Conservation (phyloP, 305 asterid species). For the Plantago lanceolata region DNA sequence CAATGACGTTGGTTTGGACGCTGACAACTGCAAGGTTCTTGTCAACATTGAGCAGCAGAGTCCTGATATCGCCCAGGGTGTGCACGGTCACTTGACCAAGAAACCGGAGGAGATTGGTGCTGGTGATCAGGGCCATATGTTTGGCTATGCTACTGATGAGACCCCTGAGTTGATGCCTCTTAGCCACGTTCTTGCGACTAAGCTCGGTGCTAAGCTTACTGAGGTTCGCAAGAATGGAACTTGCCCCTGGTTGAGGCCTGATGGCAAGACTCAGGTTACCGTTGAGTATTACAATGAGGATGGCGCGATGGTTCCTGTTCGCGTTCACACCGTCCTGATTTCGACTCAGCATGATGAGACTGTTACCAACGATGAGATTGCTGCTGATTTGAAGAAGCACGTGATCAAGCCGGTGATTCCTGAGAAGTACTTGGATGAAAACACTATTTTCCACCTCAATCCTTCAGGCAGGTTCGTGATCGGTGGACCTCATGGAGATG, state of each 20-base stretch:
- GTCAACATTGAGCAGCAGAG: slow-evolving; percentile 36
- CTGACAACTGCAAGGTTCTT: slow-evolving; percentile 36
- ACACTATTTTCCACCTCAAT: slow-evolving; percentile 42
- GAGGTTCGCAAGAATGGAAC: slow-evolving; percentile 38
- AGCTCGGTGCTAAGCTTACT: slow-evolving; percentile 34
- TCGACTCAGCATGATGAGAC: slow-evolving; percentile 44
- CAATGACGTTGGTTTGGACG: slow-evolving; percentile 38
- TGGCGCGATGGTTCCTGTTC: slow-evolving; percentile 38
- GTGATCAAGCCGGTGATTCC: slow-evolving; percentile 42
- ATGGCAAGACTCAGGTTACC: slow-evolving; percentile 39
- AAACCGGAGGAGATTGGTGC: slow-evolving; percentile 45
- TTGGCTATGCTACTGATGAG: slow-evolving; percentile 43
- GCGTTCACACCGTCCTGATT: slow-evolving; percentile 44
- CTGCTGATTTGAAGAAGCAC: slow-evolving; percentile 37
- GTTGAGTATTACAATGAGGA: slow-evolving; percentile 36
- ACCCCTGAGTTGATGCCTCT: slow-evolving; percentile 42
- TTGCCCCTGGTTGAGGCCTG: slow-evolving; percentile 40
- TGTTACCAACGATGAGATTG: slow-evolving; percentile 39
- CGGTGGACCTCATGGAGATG: slow-evolving; percentile 45
- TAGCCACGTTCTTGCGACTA: slow-evolving; percentile 41
- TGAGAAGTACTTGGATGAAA: slow-evolving; percentile 38
- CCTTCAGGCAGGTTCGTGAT: slow-evolving; percentile 40
- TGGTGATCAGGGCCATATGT: slow-evolving; percentile 42
- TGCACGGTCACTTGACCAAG: slow-evolving; percentile 40
- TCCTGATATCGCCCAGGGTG: slow-evolving; percentile 40